phyloP scores from a whole-genome alignment of 2,329 filamentous ascomycete genomes.

The Alternaria dauci region DNA sequence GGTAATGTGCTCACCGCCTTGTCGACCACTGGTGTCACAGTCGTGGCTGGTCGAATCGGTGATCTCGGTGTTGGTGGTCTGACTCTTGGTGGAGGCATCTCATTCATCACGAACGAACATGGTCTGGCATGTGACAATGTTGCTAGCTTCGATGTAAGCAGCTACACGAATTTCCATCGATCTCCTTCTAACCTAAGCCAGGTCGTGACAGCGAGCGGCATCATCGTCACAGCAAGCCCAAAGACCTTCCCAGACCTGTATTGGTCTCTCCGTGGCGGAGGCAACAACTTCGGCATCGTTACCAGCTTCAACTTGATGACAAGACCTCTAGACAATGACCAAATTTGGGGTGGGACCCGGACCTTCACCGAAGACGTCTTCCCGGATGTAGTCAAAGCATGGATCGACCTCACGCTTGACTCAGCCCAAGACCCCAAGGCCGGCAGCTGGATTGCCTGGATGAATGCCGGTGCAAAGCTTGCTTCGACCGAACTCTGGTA shows the following conservation, averaged over 20 bases:
- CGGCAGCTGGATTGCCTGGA: conserved; percentile 41
- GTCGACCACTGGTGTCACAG: conserved; percentile 28
- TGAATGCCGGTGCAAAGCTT: conserved; percentile 9
- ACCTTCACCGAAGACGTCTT: conserved; percentile 18
- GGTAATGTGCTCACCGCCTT: conserved; percentile 36
- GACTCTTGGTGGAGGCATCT: conserved; percentile 38
- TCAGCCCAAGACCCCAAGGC: conserved; percentile 30
- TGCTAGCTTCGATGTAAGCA: conserved; percentile 25
- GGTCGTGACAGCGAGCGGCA: conserved; percentile 49
- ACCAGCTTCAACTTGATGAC: conserved; percentile 25
- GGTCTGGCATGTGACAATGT: conserved; percentile 32
- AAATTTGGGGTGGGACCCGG: conserved; percentile 24
- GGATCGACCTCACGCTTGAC: conserved; percentile 10
- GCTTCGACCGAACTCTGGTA: conserved; percentile 27
- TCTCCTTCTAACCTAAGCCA: not conserved
- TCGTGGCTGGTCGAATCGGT: conserved; percentile 41
- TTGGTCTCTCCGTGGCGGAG: conserved; percentile 42
- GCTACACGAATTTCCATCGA: accelerated
- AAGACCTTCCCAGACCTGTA: conserved; percentile 33
- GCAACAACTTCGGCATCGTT: conserved; percentile 37
- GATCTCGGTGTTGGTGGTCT: conserved; percentile 45
- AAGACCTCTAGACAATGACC: conserved; percentile 17
- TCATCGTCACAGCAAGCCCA: conserved; percentile 20
- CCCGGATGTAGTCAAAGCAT: conserved; percentile 24
- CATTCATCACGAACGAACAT: conserved; percentile 26